Conservation (phyloP, 805 yeast species). For the Barnettozyma wickerhamii region DNA sequence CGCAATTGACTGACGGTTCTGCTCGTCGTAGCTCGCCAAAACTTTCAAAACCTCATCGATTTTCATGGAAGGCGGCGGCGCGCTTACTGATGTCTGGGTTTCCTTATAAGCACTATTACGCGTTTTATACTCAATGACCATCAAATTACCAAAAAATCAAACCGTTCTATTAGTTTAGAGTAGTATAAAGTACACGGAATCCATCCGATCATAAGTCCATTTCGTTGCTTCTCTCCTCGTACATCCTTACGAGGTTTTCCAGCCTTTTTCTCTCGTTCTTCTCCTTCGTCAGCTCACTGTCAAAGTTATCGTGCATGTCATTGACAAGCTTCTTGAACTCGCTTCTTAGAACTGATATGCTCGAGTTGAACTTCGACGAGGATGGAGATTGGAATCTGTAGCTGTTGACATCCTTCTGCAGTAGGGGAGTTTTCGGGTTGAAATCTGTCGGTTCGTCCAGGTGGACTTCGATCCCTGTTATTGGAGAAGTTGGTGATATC, state of each 20-base stretch:
- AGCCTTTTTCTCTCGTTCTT: slow-evolving; percentile 45
- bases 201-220: slow-evolving; percentile 7
- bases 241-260: slow-evolving; percentile 35
- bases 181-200: neutral
- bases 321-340: slow-evolving; percentile 65
- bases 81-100: too few relatives aligned
- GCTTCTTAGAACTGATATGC: slow-evolving; percentile 53
- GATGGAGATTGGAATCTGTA: slow-evolving; percentile 17
- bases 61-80: neutral
- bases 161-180: too few relatives aligned
- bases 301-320: slow-evolving; percentile 59
- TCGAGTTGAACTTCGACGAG: slow-evolving; percentile 30
- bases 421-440: slow-evolving; percentile 22
- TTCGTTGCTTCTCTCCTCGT: slow-evolving; percentile 18
- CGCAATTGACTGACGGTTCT: too few relatives aligned
- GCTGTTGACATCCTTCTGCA: slow-evolving; percentile 14
- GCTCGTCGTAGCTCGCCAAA: too few relatives aligned
- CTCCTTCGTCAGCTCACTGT: slow-evolving; percentile 53
- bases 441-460: slow-evolving; percentile 8
- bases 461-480: slow-evolving; percentile 20
- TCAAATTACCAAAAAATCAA: too few relatives aligned
- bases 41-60: neutral
- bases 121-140: neutral
- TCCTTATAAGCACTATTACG: too few relatives aligned
- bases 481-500: slow-evolving; percentile 16